Evolutionary conservation across 805 yeast species (phyloP).

Genomic region (Blastobotrys muscicola): DNA sequence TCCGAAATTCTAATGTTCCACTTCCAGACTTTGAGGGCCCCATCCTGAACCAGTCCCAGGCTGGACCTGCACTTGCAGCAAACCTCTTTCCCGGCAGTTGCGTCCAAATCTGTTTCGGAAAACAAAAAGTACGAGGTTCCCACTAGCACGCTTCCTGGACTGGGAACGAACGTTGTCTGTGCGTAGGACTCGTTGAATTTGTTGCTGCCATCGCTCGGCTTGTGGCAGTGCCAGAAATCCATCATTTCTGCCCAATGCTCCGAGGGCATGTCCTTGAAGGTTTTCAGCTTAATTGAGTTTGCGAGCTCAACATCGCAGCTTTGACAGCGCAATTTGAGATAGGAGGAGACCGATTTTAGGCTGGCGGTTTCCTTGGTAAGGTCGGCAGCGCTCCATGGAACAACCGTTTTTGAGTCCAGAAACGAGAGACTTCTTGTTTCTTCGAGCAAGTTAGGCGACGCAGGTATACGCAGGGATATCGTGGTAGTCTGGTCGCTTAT

Average conservation of each 20-base stretch:
- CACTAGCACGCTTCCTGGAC: constrained; percentile 31
- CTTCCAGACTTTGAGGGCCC: constrained; percentile 36
- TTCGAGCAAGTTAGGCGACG: constrained; percentile 10
- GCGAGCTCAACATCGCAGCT: too few relatives aligned
- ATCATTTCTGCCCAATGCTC: constrained; percentile 90
- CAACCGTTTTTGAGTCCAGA: constrained; percentile 2
- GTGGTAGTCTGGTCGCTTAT: constrained; percentile 4
- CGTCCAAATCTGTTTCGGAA: constrained; percentile 17
- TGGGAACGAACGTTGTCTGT: constrained; percentile 31
- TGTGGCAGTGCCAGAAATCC: constrained; percentile 97
- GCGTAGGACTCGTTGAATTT: constrained; percentile 19
- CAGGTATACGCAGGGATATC: constrained; percentile 15
- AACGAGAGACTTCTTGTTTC: not conserved
- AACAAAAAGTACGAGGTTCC: constrained; percentile 50
- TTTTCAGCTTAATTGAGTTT: too few relatives aligned
- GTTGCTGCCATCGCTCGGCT: constrained; percentile 29
- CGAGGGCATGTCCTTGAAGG: constrained; percentile 63
- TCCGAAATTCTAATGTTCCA: constrained; percentile 49
- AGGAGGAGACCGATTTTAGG: too few relatives aligned
- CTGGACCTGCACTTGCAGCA: constrained; percentile 10
- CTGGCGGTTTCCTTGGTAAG: not conserved
- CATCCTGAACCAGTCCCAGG: constrained; percentile 9
- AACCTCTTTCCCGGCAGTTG: not conserved
- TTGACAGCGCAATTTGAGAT: too few relatives aligned
- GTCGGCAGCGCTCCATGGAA: constrained; percentile 15